Evolutionary conservation across 345 rosid genomes (phyloP), one percentile per base, ranked within the genome.

Genomic region (Erodium maritimum): DNA sequence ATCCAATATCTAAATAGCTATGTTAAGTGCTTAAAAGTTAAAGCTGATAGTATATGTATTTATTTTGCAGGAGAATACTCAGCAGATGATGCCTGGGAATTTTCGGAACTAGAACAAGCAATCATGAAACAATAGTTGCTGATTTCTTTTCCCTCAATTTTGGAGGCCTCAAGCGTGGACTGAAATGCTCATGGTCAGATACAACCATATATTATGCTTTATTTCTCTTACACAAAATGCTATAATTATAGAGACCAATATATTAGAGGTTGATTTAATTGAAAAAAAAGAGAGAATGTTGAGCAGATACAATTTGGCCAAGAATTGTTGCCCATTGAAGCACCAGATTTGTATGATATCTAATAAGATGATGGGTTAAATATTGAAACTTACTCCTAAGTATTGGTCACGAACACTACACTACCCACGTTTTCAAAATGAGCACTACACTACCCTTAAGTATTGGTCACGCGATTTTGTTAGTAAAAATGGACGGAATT

Each of bases 21-120:
- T 37, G 14, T 6, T 11, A 37, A 37, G 46, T 37, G 13, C 46
- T 11, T 5, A 1, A 11, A 37, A 37, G 1, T 1, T 37, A 11
- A 37, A 37, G 10, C 46, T 37, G 14, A 37, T 37, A 12, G 14
- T 37, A 37, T 37, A 25, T 25, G 33, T 37, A 37, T 37, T 46
- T 55, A 52, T 25, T 19, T 50, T 60, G 23, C 71, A 93, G 99
- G 97, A 59, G 80, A 82, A 74, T 93, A 87, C 69, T 77, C 77
- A 20, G 95, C 84, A 18, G 83, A 86, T 51, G 88, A 85, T 66
- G 90, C 94, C 10, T 85, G 99, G 95, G 91, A 89, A 17, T 89
- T 87, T 80, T 74, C 73, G 55, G 95, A 93, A 59, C 73, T 89
- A 56, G 91, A 93, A 74, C 95, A 82, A 59, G 87, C 88, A 33